phyloP scores from a whole-genome alignment of 2,329 filamentous ascomycete genomes.

The Colletotrichum endophyticum region DNA sequence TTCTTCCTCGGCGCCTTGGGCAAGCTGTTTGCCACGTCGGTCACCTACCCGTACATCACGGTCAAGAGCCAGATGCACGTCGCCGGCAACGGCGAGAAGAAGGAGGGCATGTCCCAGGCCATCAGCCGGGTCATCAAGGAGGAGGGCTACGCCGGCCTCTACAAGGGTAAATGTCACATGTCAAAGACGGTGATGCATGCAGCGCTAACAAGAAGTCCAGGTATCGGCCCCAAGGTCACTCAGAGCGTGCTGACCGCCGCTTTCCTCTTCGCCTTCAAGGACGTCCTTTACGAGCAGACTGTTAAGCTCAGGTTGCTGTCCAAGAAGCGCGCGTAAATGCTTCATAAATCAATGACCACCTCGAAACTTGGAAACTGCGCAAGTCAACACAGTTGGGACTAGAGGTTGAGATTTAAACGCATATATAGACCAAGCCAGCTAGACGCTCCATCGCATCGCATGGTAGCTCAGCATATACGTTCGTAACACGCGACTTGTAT shows the following conservation, averaged over 20 bases:
- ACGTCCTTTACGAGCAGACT: slow-evolving; percentile 87
- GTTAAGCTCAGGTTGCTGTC: slow-evolving; percentile 63
- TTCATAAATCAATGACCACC: neutral
- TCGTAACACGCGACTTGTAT: neutral
- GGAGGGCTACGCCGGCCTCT: slow-evolving; percentile 90
- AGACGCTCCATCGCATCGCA: neutral
- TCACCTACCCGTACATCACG: slow-evolving; percentile 98
- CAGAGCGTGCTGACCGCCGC: slow-evolving; percentile 97
- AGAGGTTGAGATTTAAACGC: neutral
- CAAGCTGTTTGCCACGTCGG: slow-evolving; percentile 90
- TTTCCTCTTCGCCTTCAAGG: slow-evolving; percentile 97
- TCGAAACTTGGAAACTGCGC: slow-evolving; percentile 26
- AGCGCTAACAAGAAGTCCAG: slow-evolving; percentile 48
- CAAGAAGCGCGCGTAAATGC: slow-evolving; percentile 36
- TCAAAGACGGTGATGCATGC: neutral
- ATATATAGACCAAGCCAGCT: slow-evolving; percentile 11
- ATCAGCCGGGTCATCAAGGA: slow-evolving; percentile 82
- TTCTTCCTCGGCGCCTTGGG: slow-evolving; percentile 92
- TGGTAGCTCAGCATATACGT: slow-evolving; percentile 6
- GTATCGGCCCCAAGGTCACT: slow-evolving; percentile 93
- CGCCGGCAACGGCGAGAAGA: slow-evolving; percentile 74
- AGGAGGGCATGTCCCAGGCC: slow-evolving; percentile 80
- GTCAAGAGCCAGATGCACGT: slow-evolving; percentile 99
- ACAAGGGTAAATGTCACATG: slow-evolving; percentile 66
- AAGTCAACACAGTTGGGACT: neutral